Evolutionary conservation across 805 yeast genomes (phyloP).

Genomic region (Zygoascus biomembranicola): DNA sequence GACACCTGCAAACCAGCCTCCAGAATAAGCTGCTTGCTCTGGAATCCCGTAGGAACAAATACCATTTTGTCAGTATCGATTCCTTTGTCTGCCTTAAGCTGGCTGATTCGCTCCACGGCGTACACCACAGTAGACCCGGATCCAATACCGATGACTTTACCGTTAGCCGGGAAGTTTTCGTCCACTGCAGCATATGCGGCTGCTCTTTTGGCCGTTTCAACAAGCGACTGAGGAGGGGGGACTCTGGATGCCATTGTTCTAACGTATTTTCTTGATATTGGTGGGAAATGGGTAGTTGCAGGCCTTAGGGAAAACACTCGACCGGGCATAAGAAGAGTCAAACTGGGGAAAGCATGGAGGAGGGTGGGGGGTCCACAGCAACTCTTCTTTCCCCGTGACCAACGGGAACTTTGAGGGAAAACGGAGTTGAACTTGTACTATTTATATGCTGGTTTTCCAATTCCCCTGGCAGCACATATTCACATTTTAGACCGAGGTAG

Average conservation of each 20-base stretch:
- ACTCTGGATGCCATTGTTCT: background rate
- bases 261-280: background rate
- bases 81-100: slow-evolving; percentile 32
- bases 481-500: no score
- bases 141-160: slow-evolving; percentile 84
- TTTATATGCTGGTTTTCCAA: no score
- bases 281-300: background rate
- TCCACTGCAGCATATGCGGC: slow-evolving; percentile 94
- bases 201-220: slow-evolving; percentile 78
- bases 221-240: slow-evolving; percentile 22
- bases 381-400: no score
- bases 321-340: background rate
- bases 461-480: no score
- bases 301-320: background rate
- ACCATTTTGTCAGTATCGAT: slow-evolving; percentile 45
- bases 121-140: slow-evolving; percentile 97
- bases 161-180: slow-evolving; percentile 61
- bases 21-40: slow-evolving; percentile 76
- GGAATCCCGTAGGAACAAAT: slow-evolving; percentile 96
- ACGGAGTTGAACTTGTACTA: no score
- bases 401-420: no score
- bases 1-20: slow-evolving; percentile 75
- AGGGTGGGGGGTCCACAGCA: background rate
- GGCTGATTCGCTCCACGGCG: slow-evolving; percentile 85
- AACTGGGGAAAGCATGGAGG: background rate